A percentile compares a stretch with the other conserved stretches of the same genome.
Evolutionary conservation across 345 rosid genomes (phyloP).

Genomic region (Excoecaria agallocha): DNA sequence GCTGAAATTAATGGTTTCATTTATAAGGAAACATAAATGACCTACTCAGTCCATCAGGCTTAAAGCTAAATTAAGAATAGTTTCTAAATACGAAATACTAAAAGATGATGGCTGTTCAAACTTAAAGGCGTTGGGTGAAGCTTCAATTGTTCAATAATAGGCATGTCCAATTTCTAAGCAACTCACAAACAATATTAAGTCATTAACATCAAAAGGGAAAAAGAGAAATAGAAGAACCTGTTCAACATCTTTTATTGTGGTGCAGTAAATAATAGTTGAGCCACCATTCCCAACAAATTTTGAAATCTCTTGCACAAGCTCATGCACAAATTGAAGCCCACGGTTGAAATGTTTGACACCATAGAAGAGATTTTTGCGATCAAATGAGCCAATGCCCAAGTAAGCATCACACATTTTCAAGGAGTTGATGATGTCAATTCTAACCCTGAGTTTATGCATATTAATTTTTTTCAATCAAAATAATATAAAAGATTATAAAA

Average conservation of each 20-base stretch:
- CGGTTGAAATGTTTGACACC: constrained; percentile 39
- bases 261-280: constrained; percentile 46
- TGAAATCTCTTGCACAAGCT: constrained; percentile 44
- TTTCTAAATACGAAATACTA: neutral
- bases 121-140: neutral
- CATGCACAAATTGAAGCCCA: constrained; percentile 29
- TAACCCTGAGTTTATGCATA: constrained; percentile 32
- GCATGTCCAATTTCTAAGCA: constrained; percentile 4
- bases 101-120: neutral
- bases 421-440: constrained; percentile 39
- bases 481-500: neutral
- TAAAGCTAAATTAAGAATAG: neutral
- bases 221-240: constrained; percentile 24
- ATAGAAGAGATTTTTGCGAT: constrained; percentile 48
- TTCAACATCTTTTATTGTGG: constrained; percentile 43
- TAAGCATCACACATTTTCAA: constrained; percentile 43
- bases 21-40: neutral
- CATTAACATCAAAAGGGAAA: neutral
- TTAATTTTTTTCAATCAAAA: neutral
- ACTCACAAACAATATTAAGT: neutral
- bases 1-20: neutral
- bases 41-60: neutral
- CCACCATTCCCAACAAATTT: constrained; percentile 26
- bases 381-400: constrained; percentile 46
- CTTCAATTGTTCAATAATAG: neutral